Evolutionary conservation across 2,329 filamentous ascomycete genomes (phyloP).

Genomic region (Arthrobotrys sphaeroides): DNA sequence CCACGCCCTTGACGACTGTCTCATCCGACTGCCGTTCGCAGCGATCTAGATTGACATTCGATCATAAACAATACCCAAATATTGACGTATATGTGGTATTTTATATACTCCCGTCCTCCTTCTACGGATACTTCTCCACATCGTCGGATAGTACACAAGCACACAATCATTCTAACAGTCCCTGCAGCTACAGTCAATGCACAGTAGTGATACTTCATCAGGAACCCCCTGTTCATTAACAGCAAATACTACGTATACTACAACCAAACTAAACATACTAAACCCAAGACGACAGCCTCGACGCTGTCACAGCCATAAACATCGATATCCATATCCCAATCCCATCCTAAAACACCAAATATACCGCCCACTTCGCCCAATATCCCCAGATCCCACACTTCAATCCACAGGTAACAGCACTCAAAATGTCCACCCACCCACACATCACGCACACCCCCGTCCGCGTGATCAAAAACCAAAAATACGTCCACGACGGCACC

Average conservation of each 20-base stretch:
- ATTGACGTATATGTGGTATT: not conserved
- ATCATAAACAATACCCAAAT: not conserved
- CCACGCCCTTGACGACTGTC: not conserved
- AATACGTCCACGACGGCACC: constrained; percentile 69
- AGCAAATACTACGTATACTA: no score
- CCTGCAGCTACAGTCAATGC: not conserved
- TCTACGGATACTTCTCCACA: no score
- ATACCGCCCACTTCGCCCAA: not conserved
- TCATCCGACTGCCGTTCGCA: constrained; percentile 12
- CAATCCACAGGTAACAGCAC: not conserved
- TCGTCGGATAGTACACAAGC: not conserved
- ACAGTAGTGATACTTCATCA: not conserved
- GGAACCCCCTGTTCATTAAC: not conserved
- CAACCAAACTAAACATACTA: not conserved
- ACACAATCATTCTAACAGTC: not conserved
- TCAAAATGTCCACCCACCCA: constrained; percentile 14
- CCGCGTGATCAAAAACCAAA: constrained; percentile 67
- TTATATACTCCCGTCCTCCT: no score
- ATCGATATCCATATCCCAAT: not conserved
- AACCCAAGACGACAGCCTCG: not conserved
- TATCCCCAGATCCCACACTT: no score
- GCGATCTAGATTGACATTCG: not conserved
- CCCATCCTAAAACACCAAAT: not conserved
- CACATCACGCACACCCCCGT: constrained; percentile 33
- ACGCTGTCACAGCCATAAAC: not conserved